Evolutionary conservation across 2,329 filamentous ascomycete species (phyloP), one percentile per base, ranked within the genome.

Genomic region (Sporothrix inflata): DNA sequence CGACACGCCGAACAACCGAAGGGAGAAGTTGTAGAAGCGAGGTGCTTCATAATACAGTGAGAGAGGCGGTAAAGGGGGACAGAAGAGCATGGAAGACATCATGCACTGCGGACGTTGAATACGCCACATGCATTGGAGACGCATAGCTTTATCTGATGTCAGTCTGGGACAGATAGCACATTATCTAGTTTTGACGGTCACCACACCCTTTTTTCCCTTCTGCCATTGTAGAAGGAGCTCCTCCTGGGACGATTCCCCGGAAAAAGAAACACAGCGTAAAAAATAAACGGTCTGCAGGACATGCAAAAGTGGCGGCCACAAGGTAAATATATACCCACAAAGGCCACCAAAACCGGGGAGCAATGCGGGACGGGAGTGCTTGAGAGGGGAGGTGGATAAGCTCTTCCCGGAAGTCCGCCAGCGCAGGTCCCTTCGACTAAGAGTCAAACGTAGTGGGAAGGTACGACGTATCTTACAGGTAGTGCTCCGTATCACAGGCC

Each of bases 401-500:
- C 34, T 60, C 51, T 69, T 60, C 67, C 67, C 67, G 55, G 51
- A 69, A 69, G 49, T 60, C 38, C 67, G 34, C 47, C 66, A 27
- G 19, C 12, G 19, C 60, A 38, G 60, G 40, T 3, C 12, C 9
- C 40, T 7, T 42, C 40, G 34, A n/a, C n/a, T n/a, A n/a, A n/a
- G n/a, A 14, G 24, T 30, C 51, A 5, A 30, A 55, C 24, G 51
- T 24, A 55, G 51, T n/a, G n/a, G 49, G 51, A 21, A 27, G 51
- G 51, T 16, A 21, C 51, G 24, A 30, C 51, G 53, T 57, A n/a
- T n/a, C n/a, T n/a, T n/a, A 57, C 53, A 57, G 24, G 49, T 24
- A 53, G 49, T 53, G 49, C 49, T 57, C 27, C 14, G 14, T 57
- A 8, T 57, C 53, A 57, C 24, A 55, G 24, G 24, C 30, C 53